Conservation (phyloP, 1,284 basidiomycete genomes). For the Pseudozyma thailandica region DNA sequence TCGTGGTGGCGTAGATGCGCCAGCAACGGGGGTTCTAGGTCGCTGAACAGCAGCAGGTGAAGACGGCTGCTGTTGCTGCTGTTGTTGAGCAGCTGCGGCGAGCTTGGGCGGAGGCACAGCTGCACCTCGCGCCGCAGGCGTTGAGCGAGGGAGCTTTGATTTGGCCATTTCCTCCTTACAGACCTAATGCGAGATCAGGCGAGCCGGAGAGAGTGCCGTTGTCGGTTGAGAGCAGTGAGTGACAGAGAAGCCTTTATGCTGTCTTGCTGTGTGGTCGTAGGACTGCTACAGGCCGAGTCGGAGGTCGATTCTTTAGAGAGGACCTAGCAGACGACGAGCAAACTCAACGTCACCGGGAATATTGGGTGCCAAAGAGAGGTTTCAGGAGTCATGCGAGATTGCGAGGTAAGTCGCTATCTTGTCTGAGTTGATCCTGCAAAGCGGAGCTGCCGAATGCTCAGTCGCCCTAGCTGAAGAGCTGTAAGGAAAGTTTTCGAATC, state of each 20-base stretch:
- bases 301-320: neutral
- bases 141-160: constrained; percentile 50
- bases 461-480: neutral
- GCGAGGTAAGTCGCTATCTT: constrained; percentile 6
- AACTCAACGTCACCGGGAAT: constrained; percentile 14
- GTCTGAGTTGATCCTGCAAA: neutral
- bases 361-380: constrained; percentile 7
- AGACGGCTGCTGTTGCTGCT: constrained; percentile 26
- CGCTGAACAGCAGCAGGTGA: constrained; percentile 29
- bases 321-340: constrained; percentile 13
- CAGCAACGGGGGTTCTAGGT: constrained; percentile 23
- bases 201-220: neutral
- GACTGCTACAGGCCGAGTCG: constrained; percentile 4
- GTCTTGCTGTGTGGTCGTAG: neutral
- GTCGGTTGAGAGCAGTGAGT: neutral
- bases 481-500: neutral
- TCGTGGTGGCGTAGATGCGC: constrained; percentile 40
- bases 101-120: constrained; percentile 42
- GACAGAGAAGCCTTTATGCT: neutral
- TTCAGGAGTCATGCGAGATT: constrained; percentile 22
- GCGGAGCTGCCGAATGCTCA: constrained; percentile 9
- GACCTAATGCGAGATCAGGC: constrained; percentile 24
- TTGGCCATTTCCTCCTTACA: constrained; percentile 43
- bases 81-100: constrained; percentile 46
- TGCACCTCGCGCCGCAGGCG: constrained; percentile 39